phyloP scores from a whole-genome alignment of 2,329 filamentous ascomycete species.

The Fusarium multiceps region DNA sequence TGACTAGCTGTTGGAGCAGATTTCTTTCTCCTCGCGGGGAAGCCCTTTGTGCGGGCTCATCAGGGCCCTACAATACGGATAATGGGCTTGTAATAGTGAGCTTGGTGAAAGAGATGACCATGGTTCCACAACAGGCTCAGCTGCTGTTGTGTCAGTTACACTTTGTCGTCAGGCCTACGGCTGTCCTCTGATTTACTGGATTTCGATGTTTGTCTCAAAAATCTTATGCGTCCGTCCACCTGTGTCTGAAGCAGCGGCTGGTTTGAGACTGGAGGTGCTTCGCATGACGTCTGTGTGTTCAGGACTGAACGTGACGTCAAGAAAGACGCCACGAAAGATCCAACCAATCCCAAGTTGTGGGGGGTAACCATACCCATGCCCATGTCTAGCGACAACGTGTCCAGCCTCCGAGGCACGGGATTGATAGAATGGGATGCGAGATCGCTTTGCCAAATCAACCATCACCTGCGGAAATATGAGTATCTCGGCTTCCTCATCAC shows the following conservation, averaged over 20 bases:
- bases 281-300: slow-evolving; percentile 44
- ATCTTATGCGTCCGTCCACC: slow-evolving; percentile 27
- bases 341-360: slow-evolving; percentile 47
- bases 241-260: slow-evolving; percentile 39
- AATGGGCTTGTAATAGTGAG: not conserved
- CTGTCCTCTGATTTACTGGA: slow-evolving; percentile 8
- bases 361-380: slow-evolving; percentile 23
- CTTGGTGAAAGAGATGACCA: not conserved
- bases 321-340: slow-evolving; percentile 46
- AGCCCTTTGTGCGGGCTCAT: slow-evolving; percentile 1
- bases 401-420: slow-evolving; percentile 15
- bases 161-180: not conserved
- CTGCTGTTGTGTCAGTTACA: slow-evolving; percentile 22
- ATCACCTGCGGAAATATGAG: not conserved
- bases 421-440: not conserved
- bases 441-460: not conserved
- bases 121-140: slow-evolving; percentile 22
- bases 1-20: not conserved
- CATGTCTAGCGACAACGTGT: slow-evolving; percentile 46
- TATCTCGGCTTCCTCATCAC: slow-evolving; percentile 3
- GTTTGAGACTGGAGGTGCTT: slow-evolving; percentile 33
- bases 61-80: slow-evolving; percentile 3
- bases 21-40: slow-evolving; percentile 1
- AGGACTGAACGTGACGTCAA: slow-evolving; percentile 44
- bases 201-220: slow-evolving; percentile 21